Evolutionary conservation across 2,329 filamentous ascomycete species (phyloP).

Genomic region (Apiospora sp.): DNA sequence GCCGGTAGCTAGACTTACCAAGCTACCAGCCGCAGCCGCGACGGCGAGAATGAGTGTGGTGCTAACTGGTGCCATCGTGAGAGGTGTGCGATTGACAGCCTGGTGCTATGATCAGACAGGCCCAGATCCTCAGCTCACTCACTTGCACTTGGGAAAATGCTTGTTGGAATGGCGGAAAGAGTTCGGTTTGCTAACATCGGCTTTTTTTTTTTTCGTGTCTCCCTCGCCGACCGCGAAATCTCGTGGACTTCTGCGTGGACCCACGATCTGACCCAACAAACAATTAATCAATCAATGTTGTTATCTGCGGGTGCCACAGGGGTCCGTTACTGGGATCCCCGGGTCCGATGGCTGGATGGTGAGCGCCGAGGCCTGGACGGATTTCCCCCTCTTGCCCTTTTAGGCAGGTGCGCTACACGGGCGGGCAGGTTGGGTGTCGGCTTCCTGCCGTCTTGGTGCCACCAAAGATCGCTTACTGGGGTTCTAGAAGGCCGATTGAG

Average conservation of each 20-base stretch:
- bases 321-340: not conserved
- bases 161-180: no score
- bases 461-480: not conserved
- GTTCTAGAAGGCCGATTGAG: not conserved
- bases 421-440: not conserved
- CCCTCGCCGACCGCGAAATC: not conserved
- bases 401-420: constrained; percentile 8
- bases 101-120: not conserved
- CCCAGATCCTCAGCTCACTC: not conserved
- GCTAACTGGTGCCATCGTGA: not conserved
- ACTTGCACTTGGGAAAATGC: not conserved
- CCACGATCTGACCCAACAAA: not conserved
- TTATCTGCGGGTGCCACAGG: not conserved
- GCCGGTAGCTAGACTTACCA: not conserved
- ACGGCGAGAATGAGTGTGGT: not conserved
- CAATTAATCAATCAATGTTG: not conserved
- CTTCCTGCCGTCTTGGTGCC: not conserved
- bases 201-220: not conserved
- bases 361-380: not conserved
- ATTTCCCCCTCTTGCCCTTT: not conserved
- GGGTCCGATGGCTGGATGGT: not conserved
- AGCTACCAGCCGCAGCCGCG: not conserved
- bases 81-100: not conserved
- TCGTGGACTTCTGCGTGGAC: not conserved
- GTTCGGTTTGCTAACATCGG: not conserved